Conservation (phyloP, 2,329 filamentous ascomycete genomes). For the Emergomyces africanus region DNA sequence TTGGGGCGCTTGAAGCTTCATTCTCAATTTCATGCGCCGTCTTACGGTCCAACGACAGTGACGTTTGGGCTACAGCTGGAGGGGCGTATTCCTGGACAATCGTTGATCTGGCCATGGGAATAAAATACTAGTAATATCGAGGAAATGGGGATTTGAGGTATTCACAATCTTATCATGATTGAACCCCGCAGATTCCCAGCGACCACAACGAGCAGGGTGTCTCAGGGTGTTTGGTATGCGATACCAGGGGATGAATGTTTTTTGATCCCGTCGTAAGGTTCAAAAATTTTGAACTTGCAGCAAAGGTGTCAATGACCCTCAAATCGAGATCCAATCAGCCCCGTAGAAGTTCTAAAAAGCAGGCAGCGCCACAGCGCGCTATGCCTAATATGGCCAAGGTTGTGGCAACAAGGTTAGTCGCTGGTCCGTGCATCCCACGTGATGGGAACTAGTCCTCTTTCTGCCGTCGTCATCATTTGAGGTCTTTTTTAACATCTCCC, state of each 20-base stretch:
- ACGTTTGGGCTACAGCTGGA: constrained; percentile 23
- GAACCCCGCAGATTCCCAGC: neutral
- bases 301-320: no score
- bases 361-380: neutral
- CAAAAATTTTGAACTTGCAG: no score
- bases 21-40: constrained; percentile 41
- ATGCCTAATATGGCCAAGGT: neutral
- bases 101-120: constrained; percentile 29
- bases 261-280: neutral
- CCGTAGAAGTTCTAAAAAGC: neutral
- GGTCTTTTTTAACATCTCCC: neutral
- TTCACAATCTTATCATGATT: neutral
- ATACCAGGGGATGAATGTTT: no score
- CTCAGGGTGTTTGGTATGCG: neutral
- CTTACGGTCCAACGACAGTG: constrained; percentile 38
- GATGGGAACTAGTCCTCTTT: neutral
- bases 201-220: neutral
- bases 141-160: neutral
- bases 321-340: constrained; percentile 2
- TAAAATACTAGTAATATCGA: constrained; percentile 24
- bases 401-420: neutral
- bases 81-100: constrained; percentile 39
- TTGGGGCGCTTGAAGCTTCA: constrained; percentile 63
- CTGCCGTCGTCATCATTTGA: neutral
- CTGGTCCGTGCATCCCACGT: neutral